phyloP scores from a whole-genome alignment of 345 rosid species.

The Jatropha curcas region DNA sequence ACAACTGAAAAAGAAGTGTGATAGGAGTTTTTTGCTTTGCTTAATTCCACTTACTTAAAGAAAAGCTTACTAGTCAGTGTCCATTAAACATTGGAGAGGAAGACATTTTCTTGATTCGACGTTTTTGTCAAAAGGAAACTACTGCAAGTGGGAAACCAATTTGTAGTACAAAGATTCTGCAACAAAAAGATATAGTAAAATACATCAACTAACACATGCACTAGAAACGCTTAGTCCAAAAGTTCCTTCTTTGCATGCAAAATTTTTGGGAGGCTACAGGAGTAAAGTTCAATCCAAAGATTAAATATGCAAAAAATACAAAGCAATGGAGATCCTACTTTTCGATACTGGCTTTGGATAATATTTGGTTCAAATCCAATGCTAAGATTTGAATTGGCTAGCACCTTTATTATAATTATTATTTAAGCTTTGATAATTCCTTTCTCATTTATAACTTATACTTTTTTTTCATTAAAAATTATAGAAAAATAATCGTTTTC shows the following conservation, averaged over 20 bases:
- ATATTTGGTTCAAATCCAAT: too few species aligned
- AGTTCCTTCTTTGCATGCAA: neutral
- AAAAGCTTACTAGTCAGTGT: neutral
- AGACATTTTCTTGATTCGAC: neutral
- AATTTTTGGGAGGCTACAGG: neutral
- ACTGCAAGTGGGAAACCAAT: neutral
- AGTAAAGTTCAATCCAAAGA: too few species aligned
- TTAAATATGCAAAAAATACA: too few species aligned
- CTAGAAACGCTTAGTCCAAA: neutral
- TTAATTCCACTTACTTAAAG: neutral
- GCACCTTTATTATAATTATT: too few species aligned
- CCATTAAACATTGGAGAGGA: neutral
- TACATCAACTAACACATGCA: constrained; percentile 4
- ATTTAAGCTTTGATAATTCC: too few species aligned
- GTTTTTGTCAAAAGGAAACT: neutral
- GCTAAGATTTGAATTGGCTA: too few species aligned
- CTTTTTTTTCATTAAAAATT: too few species aligned
- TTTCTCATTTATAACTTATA: too few species aligned
- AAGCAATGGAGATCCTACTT: too few species aligned
- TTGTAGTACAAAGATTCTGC: neutral
- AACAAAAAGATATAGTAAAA: neutral
- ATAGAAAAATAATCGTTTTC: too few species aligned
- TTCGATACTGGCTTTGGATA: too few species aligned
- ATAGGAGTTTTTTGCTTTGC: neutral
- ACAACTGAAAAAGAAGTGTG: constrained; percentile 1